These are phyloP conservation scores for Amorphotheca resinae DNA, from an alignment of 495 filamentous ascomycete species.

Conservation along the genomic window DNA sequence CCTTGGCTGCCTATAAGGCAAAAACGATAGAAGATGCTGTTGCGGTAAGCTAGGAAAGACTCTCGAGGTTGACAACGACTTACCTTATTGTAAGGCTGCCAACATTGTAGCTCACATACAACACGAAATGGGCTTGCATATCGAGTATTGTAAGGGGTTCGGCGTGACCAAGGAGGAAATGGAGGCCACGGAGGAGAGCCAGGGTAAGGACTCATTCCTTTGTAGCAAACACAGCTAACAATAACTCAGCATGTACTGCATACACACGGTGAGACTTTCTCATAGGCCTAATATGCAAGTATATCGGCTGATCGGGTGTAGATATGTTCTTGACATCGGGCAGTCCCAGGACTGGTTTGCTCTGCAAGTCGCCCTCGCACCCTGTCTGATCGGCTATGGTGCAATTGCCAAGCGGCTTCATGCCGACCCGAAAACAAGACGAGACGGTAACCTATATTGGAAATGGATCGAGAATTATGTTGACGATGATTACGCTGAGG, in stretches of 20 bases:
- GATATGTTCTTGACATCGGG: conserved; percentile 81
- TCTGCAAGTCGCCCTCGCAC: conserved; percentile 69
- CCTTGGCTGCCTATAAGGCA: conserved; percentile 72
- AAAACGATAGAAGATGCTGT: conserved; percentile 60
- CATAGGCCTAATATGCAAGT: neutral
- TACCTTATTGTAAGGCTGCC: conserved; percentile 41
- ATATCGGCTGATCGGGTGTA: conserved; percentile 18
- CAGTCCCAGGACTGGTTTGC: conserved; percentile 76
- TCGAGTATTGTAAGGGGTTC: conserved; percentile 68
- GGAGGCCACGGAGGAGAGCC: conserved; percentile 55
- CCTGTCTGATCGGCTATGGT: conserved; percentile 81
- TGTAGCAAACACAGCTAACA: conserved; percentile 14
- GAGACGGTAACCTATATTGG: conserved; percentile 68
- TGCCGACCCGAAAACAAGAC: conserved; percentile 39
- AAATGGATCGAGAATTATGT: conserved; percentile 84
- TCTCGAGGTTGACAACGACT: conserved; percentile 1
- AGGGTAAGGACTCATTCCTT: conserved; percentile 36
- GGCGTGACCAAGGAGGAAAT: conserved; percentile 68
- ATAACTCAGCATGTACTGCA: conserved; percentile 48
- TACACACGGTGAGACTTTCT: conserved; percentile 40
- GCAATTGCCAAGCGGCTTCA: conserved; percentile 56
- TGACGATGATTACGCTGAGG: conserved; percentile 59
- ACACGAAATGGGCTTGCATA: conserved; percentile 66
- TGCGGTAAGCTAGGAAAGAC: conserved; percentile 32
- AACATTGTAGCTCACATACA: conserved; percentile 61